phyloP scores from a whole-genome alignment of 768 basidiomycete species.

The Tricholoma terreum region DNA sequence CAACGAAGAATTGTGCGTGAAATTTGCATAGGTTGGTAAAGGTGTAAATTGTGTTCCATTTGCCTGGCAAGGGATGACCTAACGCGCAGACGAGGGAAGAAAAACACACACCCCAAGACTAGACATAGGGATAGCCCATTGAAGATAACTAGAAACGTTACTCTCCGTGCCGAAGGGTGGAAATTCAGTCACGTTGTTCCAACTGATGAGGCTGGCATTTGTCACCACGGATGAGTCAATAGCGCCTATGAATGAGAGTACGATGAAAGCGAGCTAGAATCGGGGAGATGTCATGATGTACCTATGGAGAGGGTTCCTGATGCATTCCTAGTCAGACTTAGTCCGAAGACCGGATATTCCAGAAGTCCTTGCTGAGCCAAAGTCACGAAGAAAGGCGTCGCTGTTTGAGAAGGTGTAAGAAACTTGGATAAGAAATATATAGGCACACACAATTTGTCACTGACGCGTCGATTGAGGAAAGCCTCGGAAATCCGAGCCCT shows the following conservation, averaged over 20 bases:
- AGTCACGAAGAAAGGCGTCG: constrained; percentile 63
- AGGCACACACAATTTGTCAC: constrained; percentile 46
- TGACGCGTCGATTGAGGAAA: constrained; percentile 54
- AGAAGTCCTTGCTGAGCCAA: constrained; percentile 62
- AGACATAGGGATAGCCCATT: constrained; percentile 67
- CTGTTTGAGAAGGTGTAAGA: constrained; percentile 32
- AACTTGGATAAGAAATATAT: background rate
- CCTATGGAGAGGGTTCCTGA: constrained; percentile 67
- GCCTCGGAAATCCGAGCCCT: constrained; percentile 72
- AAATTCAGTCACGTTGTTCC: constrained; percentile 76
- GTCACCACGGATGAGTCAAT: constrained; percentile 67
- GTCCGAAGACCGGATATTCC: constrained; percentile 74
- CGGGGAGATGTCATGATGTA: constrained; percentile 22
- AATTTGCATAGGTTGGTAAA: constrained; percentile 60
- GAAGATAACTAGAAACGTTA: constrained; percentile 67
- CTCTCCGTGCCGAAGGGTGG: constrained; percentile 56
- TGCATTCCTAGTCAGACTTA: constrained; percentile 57
- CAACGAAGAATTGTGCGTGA: constrained; percentile 53
- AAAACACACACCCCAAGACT: constrained; percentile 46
- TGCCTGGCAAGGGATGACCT: constrained; percentile 35
- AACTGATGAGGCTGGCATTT: constrained; percentile 57
- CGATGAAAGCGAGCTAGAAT: constrained; percentile 1
- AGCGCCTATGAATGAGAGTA: constrained; percentile 48
- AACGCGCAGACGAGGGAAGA: background rate
- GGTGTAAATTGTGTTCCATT: constrained; percentile 52